Percentiles rank a stretch among this genome's conserved stretches.
These are phyloP conservation scores for Zopfia rhizophila DNA, from an alignment of 2,329 filamentous ascomycete species.

Conservation along the genomic window DNA sequence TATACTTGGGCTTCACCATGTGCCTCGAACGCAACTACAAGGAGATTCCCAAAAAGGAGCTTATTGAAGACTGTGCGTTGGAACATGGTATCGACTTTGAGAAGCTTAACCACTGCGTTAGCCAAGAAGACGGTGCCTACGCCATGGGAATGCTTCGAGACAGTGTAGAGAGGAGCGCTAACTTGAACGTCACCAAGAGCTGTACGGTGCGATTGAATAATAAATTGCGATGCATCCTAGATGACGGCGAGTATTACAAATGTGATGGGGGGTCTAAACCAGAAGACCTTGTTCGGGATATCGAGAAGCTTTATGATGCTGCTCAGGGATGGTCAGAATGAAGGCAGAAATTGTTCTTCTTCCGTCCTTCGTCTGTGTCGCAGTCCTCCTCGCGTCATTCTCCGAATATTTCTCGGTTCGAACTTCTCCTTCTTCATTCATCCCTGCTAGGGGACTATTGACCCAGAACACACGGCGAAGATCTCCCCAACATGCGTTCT, in stretches of 20 bases:
- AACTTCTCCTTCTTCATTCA: too few relatives aligned
- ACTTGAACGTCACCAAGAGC: conserved; percentile 57
- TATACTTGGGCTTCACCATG: conserved; percentile 91
- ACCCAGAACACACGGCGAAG: too few relatives aligned
- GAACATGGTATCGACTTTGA: conserved; percentile 90
- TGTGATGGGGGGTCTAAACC: conserved; percentile 76
- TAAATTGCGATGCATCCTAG: conserved; percentile 84
- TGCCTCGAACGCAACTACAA: conserved; percentile 82
- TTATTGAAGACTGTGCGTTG: conserved; percentile 87
- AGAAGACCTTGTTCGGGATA: conserved; percentile 78
- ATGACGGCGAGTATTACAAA: conserved; percentile 80
- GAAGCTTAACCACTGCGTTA: conserved; percentile 82
- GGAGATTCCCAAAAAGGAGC: conserved; percentile 78
- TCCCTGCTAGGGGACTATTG: too few relatives aligned
- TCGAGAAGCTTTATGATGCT: conserved; percentile 73
- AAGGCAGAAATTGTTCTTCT: conserved; percentile 3
- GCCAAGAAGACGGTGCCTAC: conserved; percentile 77
- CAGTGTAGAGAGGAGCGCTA: conserved; percentile 72
- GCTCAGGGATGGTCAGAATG: conserved; percentile 41
- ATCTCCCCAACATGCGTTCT: too few relatives aligned
- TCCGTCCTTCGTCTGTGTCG: too few relatives aligned
- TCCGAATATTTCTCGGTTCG: too few relatives aligned
- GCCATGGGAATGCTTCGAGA: conserved; percentile 74
- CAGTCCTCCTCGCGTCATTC: not conserved
- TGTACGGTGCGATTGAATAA: conserved; percentile 73